Conservation (phyloP, 345 rosid species). For the Aquilaria yunnanensis region DNA sequence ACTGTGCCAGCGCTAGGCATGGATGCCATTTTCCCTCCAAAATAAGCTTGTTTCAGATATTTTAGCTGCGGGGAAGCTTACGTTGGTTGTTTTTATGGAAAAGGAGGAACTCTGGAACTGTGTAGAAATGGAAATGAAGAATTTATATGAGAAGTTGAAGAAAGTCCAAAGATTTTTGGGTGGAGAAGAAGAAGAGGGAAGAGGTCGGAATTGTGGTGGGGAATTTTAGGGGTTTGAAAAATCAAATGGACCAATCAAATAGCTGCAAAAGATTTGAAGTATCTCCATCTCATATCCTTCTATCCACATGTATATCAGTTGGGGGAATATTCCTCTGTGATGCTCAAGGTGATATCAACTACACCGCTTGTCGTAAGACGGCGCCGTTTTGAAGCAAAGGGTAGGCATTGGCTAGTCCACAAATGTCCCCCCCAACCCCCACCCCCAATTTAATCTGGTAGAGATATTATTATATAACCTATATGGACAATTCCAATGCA, state of each 20-base stretch:
- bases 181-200: conserved; percentile 18
- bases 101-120: not conserved
- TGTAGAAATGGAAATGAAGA: conserved; percentile 14
- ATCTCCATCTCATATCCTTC: conserved; percentile 55
- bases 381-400: no score
- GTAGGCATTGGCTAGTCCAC: no score
- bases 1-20: conserved; percentile 62
- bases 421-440: no score
- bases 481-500: no score
- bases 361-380: no score
- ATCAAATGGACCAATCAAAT: conserved; percentile 46
- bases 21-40: conserved; percentile 34
- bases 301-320: conserved; percentile 46
- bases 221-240: conserved; percentile 18
- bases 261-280: conserved; percentile 49
- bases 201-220: conserved; percentile 30
- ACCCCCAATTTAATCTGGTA: no score
- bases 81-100: not conserved
- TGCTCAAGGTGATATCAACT: no score
- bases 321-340: not conserved
- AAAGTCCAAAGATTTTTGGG: conserved; percentile 1
- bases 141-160: conserved; percentile 3
- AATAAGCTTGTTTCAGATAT: conserved; percentile 12
- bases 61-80: not conserved
- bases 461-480: no score